Evolutionary conservation across 2,329 filamentous ascomycete genomes (phyloP).

Genomic region (Fusarium sp.): DNA sequence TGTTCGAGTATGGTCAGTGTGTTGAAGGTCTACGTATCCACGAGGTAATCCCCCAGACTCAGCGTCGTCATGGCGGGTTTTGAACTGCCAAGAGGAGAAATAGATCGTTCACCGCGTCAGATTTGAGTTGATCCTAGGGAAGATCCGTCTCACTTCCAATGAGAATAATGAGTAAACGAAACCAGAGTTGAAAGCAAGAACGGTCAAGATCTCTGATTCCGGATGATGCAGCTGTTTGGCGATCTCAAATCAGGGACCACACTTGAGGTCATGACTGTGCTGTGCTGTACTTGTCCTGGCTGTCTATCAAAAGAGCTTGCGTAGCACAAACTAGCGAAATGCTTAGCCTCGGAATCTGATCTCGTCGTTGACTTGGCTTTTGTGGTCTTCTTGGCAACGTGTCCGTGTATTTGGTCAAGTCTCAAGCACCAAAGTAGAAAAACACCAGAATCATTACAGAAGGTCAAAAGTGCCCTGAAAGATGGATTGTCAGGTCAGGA

Average conservation of each 20-base stretch:
- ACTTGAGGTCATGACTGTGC: slow-evolving; percentile 12
- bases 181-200: neutral
- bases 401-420: neutral
- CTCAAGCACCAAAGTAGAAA: neutral
- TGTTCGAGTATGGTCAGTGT: neutral
- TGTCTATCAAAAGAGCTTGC: slow-evolving; percentile 12
- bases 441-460: neutral
- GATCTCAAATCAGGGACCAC: neutral
- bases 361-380: slow-evolving; percentile 16
- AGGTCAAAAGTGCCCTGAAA: neutral
- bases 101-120: slow-evolving; percentile 7
- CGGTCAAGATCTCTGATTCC: neutral
- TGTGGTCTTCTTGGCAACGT: slow-evolving; percentile 16
- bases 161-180: neutral
- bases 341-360: slow-evolving; percentile 20
- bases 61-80: slow-evolving; percentile 21
- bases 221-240: neutral
- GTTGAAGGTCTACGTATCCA: slow-evolving; percentile 13
- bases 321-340: slow-evolving; percentile 21
- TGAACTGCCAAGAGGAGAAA: slow-evolving; percentile 19
- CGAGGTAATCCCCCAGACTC: slow-evolving; percentile 6
- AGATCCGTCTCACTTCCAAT: slow-evolving; percentile 19
- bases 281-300: neutral
- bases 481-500: slow-evolving; percentile 21
- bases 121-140: slow-evolving; percentile 16